Evolutionary conservation across 2,329 filamentous ascomycete species (phyloP), one percentile per base, ranked within the genome.

Genomic region (Teratosphaeria nubilosa): DNA sequence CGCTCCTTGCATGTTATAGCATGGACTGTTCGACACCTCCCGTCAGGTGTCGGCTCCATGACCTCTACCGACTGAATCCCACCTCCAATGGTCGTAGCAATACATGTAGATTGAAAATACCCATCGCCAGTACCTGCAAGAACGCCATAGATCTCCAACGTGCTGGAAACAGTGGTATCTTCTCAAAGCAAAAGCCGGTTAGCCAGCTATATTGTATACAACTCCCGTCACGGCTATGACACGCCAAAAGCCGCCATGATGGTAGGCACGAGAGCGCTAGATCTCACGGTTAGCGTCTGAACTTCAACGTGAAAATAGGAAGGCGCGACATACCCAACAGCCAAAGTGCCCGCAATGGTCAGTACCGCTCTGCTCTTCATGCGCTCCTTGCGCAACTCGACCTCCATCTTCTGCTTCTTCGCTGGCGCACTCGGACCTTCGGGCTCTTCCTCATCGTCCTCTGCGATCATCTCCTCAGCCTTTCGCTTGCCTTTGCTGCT

Each of bases 301-400:
- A 30, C 11, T 27, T 31, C n/a, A 20, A 55, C 51, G 5, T 27
- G 14, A 27, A 16, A 13, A 16, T 4, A 11, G 3, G 24, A 2
- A 53, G 51, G 16, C 57, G 31, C 24, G 57, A 87, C 91, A 78
- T 83, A 97, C 94, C 91, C 91, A 73, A 96, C 82, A 58, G 89
- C 90, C 72, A 96, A 81, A 53, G 90, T 94, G 59, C 90, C 90
- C 62, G 86, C 89, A 56, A 97, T 83, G 59, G 94, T 92, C 62
- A 95, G 81, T 61, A 96, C 78, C 53, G 94, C 90, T 70, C 91
- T 84, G 74, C 86, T 90, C 75, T 90, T 86, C 64, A 96, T 90
- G 69, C 86, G 88, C 75, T 95, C 87, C 76, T 90, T 91, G 73
- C 86, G 86, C 65, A 95, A 73, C 74, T 94, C 87, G 51, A 88